phyloP scores from a whole-genome alignment of 768 basidiomycete species.

The Paxillus rubicundulus region DNA sequence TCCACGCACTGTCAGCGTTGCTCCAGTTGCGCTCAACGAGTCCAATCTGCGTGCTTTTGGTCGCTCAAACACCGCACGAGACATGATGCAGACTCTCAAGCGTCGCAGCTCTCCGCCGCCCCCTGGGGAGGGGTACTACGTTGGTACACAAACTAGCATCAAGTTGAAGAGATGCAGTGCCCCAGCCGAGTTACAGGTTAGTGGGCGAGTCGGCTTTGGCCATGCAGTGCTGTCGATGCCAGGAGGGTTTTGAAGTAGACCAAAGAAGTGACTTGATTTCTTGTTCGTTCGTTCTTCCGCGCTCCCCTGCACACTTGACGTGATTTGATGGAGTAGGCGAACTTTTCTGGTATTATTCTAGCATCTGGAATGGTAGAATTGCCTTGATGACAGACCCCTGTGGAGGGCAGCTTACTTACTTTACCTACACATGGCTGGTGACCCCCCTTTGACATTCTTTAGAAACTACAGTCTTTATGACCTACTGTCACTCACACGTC shows the following conservation, averaged over 20 bases:
- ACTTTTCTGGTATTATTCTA: background rate
- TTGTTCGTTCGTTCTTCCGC: background rate
- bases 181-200: slow-evolving; percentile 55
- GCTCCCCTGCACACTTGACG: background rate
- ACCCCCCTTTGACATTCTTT: background rate
- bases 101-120: slow-evolving; percentile 48
- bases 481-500: background rate
- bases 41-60: slow-evolving; percentile 50
- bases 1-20: slow-evolving; percentile 42
- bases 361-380: background rate
- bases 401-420: background rate
- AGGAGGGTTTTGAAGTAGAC: slow-evolving; percentile 50
- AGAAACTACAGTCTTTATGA: background rate
- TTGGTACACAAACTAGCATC: slow-evolving; percentile 29
- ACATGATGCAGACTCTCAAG: slow-evolving; percentile 65
- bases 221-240: slow-evolving; percentile 57
- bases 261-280: background rate
- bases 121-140: slow-evolving; percentile 8
- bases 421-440: background rate
- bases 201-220: slow-evolving; percentile 53
- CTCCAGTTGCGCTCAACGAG: slow-evolving; percentile 50
- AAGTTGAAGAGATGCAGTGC: slow-evolving; percentile 58
- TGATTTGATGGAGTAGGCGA: background rate
- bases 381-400: slow-evolving; percentile 3
- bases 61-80: slow-evolving; percentile 54